phyloP scores from a whole-genome alignment of 1,284 basidiomycete species.

The Trichosporon sp. region DNA sequence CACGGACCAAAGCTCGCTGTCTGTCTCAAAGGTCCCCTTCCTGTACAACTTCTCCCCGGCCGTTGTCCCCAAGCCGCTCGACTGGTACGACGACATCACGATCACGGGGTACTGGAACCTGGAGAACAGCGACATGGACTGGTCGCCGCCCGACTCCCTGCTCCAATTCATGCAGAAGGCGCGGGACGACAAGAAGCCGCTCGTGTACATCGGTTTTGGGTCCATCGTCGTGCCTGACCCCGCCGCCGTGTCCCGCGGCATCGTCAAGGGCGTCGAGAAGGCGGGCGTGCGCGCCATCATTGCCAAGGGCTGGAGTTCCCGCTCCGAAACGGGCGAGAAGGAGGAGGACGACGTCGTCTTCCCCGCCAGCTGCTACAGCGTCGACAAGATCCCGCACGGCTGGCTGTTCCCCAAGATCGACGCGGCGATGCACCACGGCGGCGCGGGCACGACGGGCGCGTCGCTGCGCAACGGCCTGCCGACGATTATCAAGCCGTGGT shows the following conservation, averaged over 20 bases:
- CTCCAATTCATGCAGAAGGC: conserved; percentile 65
- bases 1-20: conserved; percentile 58
- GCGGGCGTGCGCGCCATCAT: conserved; percentile 71
- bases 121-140: conserved; percentile 65
- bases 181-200: conserved; percentile 63
- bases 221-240: conserved; percentile 74
- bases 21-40: conserved; percentile 70
- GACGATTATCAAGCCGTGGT: conserved; percentile 74
- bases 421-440: conserved; percentile 68
- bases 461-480: conserved; percentile 71
- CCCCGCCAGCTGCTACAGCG: conserved; percentile 52
- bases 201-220: conserved; percentile 75
- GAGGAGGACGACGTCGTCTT: conserved; percentile 57
- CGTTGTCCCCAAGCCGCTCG: conserved; percentile 70
- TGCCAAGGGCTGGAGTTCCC: conserved; percentile 74
- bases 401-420: conserved; percentile 72
- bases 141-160: conserved; percentile 64
- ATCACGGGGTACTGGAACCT: conserved; percentile 66
- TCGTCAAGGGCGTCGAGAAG: conserved; percentile 68
- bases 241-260: conserved; percentile 64
- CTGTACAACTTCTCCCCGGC: conserved; percentile 94
- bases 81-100: conserved; percentile 71
- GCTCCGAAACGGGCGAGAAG: conserved; percentile 57
- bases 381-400: conserved; percentile 75
- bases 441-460: conserved; percentile 72